Conservation (phyloP, 1,284 basidiomycete genomes). For the Lignosus rhinocerotis region DNA sequence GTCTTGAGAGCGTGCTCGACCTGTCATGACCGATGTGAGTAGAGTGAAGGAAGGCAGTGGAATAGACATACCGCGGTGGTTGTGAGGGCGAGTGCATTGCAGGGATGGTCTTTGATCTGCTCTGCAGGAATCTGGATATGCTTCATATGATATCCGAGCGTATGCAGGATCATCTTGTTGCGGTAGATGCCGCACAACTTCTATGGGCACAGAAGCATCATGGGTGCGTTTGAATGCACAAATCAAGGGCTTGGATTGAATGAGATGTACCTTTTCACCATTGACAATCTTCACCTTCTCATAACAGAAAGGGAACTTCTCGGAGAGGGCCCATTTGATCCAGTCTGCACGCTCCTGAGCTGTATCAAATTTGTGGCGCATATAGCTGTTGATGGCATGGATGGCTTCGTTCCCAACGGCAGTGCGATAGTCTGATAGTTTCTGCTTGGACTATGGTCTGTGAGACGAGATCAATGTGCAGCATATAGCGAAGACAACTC, state of each 20-base stretch:
- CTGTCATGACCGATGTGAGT: background rate
- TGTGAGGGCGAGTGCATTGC: constrained; percentile 5
- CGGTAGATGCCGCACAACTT: background rate
- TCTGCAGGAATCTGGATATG: background rate
- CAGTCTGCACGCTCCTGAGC: background rate
- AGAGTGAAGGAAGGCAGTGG: background rate
- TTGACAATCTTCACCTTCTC: background rate
- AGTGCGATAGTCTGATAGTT: constrained; percentile 4
- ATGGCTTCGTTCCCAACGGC: background rate
- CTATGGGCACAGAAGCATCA: background rate
- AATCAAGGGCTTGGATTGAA: no score
- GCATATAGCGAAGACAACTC: background rate
- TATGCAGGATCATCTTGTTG: background rate
- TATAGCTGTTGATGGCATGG: background rate
- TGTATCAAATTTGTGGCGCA: background rate
- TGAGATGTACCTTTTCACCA: background rate
- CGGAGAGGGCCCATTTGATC: background rate
- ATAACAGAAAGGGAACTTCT: constrained; percentile 1
- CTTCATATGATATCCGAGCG: background rate
- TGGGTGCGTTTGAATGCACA: no score
- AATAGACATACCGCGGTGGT: background rate
- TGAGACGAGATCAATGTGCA: background rate
- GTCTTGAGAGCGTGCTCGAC: background rate
- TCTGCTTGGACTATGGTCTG: constrained; percentile 2
- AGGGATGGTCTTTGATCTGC: background rate